Evolutionary conservation across 2,329 filamentous ascomycete genomes (phyloP).

Genomic region (Zalaria obscura): DNA sequence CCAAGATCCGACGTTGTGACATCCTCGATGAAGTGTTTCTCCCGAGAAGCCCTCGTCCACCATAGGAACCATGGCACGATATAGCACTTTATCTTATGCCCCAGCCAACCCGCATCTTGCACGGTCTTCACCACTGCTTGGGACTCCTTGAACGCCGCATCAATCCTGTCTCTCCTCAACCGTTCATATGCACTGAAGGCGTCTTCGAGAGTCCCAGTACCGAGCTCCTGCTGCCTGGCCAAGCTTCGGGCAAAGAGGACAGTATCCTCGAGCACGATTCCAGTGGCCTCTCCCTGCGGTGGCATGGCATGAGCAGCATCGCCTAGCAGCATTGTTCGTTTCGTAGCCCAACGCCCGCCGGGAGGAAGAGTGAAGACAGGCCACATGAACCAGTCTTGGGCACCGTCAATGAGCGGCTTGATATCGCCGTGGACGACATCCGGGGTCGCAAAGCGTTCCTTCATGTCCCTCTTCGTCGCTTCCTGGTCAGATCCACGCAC

Average conservation of each 20-base stretch:
- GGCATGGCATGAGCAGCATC: slow-evolving; percentile 37
- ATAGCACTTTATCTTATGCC: slow-evolving; percentile 29
- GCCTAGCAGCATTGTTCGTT: slow-evolving; percentile 29
- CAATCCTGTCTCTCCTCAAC: slow-evolving; percentile 29
- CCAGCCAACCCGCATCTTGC: slow-evolving; percentile 29
- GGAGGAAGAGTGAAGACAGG: slow-evolving; percentile 31
- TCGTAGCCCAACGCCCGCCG: slow-evolving; percentile 28
- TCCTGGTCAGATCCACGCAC: slow-evolving; percentile 27
- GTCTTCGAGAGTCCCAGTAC: slow-evolving; percentile 24
- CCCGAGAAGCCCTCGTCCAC: slow-evolving; percentile 25
- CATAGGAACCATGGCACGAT: slow-evolving; percentile 33
- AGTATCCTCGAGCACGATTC: slow-evolving; percentile 38
- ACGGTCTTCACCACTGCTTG: slow-evolving; percentile 31
- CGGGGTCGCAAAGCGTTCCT: slow-evolving; percentile 25
- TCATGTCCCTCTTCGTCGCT: slow-evolving; percentile 25
- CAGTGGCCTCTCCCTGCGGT: slow-evolving; percentile 36
- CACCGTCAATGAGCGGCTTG: slow-evolving; percentile 24
- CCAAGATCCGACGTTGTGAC: slow-evolving; percentile 25
- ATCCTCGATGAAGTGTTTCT: slow-evolving; percentile 32
- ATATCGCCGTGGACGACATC: slow-evolving; percentile 22
- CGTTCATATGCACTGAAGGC: slow-evolving; percentile 34
- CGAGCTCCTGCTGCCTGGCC: slow-evolving; percentile 26
- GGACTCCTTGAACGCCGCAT: slow-evolving; percentile 31
- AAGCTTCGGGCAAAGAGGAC: slow-evolving; percentile 33
- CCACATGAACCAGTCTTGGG: slow-evolving; percentile 30